Conservation (phyloP, 805 yeast species). For the Pichia eremophila region DNA sequence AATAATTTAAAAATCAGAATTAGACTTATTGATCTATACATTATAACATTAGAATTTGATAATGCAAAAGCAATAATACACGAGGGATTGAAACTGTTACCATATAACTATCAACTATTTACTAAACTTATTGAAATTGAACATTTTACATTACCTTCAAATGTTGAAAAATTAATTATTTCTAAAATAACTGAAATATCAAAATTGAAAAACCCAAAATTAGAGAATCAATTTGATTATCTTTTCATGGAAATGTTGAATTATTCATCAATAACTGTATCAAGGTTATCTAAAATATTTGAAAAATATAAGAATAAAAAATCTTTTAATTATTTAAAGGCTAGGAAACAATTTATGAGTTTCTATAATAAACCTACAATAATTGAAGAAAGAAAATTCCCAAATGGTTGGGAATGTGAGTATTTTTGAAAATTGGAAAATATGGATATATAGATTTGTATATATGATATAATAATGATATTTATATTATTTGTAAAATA, state of each 20-base stretch:
- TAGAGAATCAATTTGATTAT: constrained; percentile 27
- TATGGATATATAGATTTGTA: neutral
- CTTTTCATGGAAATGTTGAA: constrained; percentile 28
- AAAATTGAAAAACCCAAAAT: constrained; percentile 1
- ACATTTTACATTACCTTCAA: constrained; percentile 17
- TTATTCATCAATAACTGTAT: constrained; percentile 17
- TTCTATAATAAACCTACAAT: constrained; percentile 9
- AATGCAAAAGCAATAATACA: constrained; percentile 30
- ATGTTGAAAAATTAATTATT: constrained; percentile 3
- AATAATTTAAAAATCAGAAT: constrained; percentile 27
- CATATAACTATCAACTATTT: constrained; percentile 30
- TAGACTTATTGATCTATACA: constrained; percentile 36
- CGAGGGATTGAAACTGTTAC: constrained; percentile 19
- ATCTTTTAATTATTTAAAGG: constrained; percentile 18
- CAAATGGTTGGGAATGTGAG: constrained; percentile 5
- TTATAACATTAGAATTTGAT: constrained; percentile 27
- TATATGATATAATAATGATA: neutral
- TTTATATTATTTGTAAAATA: neutral
- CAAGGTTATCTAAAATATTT: constrained; percentile 18
- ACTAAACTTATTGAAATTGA: constrained; percentile 37
- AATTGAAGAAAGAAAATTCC: neutral
- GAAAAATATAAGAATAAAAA: constrained; percentile 14
- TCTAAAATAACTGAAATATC: constrained; percentile 3
- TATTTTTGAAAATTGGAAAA: constrained; percentile 5
- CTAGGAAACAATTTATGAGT: constrained; percentile 14